Evolutionary conservation across 2,329 filamentous ascomycete species (phyloP).

Genomic region (Raffaelea deltoideospora): DNA sequence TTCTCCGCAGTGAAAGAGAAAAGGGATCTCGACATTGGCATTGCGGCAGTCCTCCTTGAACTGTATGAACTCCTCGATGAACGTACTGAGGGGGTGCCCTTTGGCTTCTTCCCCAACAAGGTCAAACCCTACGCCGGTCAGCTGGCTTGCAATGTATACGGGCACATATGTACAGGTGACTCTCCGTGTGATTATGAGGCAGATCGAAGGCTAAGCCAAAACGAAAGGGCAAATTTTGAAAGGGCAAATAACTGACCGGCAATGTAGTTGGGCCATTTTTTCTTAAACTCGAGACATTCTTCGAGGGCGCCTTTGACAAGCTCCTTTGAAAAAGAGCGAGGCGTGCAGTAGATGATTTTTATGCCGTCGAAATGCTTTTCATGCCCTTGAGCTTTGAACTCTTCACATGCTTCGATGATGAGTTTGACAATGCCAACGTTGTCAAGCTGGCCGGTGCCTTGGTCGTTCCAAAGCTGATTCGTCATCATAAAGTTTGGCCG

Average conservation of each 20-base stretch:
- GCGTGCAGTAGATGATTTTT: slow-evolving; percentile 59
- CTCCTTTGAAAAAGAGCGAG: slow-evolving; percentile 37
- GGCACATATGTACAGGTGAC: too few species aligned
- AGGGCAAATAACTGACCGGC: slow-evolving; percentile 37
- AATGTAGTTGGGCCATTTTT: slow-evolving; percentile 39
- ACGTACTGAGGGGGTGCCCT: slow-evolving; percentile 42
- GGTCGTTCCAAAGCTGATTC: slow-evolving; percentile 45
- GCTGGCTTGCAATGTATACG: background rate
- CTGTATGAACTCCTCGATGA: slow-evolving; percentile 36
- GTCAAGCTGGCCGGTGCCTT: slow-evolving; percentile 34
- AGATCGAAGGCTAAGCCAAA: too few species aligned
- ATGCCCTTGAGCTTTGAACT: slow-evolving; percentile 23
- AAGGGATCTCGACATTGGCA: slow-evolving; percentile 43
- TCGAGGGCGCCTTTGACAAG: slow-evolving; percentile 36
- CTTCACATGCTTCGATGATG: slow-evolving; percentile 37
- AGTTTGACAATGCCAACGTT: slow-evolving; percentile 46
- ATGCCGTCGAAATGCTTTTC: slow-evolving; percentile 40
- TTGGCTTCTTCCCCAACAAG: slow-evolving; percentile 53
- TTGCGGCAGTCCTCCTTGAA: slow-evolving; percentile 37
- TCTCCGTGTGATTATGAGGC: too few species aligned
- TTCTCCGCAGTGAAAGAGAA: slow-evolving; percentile 65
- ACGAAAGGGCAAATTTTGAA: background rate
- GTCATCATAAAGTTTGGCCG: slow-evolving; percentile 51
- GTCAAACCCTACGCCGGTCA: slow-evolving; percentile 41
- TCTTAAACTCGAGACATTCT: slow-evolving; percentile 48